phyloP scores from a whole-genome alignment of 495 filamentous ascomycete species.

The Lophium mytilinum region DNA sequence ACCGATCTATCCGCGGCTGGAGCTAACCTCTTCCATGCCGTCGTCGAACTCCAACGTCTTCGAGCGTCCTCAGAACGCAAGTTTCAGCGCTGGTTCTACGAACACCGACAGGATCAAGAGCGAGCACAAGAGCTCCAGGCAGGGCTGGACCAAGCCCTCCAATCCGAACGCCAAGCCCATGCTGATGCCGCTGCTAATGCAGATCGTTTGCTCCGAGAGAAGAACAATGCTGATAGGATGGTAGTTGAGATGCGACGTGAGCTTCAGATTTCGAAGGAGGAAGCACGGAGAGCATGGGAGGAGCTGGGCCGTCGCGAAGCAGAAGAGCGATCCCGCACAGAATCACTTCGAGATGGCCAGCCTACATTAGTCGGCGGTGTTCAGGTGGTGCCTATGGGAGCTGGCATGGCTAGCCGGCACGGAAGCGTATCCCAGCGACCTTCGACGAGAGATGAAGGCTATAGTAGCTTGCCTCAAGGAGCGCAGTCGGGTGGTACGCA shows the following conservation, averaged over 20 bases:
- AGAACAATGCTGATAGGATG: conserved; percentile 60
- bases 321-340: conserved; percentile 87
- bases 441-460: conserved; percentile 29
- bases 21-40: conserved; percentile 94
- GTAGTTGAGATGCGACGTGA: conserved; percentile 83
- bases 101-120: conserved; percentile 83
- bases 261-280: conserved; percentile 88
- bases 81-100: conserved; percentile 98
- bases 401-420: conserved; percentile 61
- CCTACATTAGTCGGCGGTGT: conserved; percentile 87
- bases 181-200: conserved; percentile 46
- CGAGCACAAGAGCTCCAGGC: conserved; percentile 74
- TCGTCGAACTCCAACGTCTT: conserved; percentile 92
- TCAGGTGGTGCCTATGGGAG: conserved; percentile 92
- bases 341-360: conserved; percentile 74
- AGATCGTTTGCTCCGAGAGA: conserved; percentile 53
- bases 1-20: conserved; percentile 92
- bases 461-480: neutral
- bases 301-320: conserved; percentile 90
- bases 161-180: conserved; percentile 61
- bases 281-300: conserved; percentile 94
- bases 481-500: conserved; percentile 4
- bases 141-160: conserved; percentile 64
- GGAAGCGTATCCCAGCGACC: conserved; percentile 38
- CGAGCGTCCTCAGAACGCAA: conserved; percentile 93